Percentiles rank a stretch among this genome's conserved stretches.
Evolutionary conservation across 1,284 basidiomycete genomes (phyloP).

Genomic region (Polyporus tsugae): DNA sequence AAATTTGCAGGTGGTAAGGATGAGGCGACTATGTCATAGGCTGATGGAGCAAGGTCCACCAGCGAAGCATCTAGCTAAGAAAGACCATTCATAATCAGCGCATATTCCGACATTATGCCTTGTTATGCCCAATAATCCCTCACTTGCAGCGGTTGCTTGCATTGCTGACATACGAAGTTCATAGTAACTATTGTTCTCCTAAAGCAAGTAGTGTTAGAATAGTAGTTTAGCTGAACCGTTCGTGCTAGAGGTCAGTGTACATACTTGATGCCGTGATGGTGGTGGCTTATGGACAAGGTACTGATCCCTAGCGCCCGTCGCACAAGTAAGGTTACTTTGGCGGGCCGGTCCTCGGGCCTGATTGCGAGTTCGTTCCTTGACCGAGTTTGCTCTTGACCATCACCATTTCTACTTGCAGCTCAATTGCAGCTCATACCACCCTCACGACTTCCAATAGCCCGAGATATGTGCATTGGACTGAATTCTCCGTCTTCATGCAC

Average conservation of each 20-base stretch:
- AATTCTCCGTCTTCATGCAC: too few relatives aligned
- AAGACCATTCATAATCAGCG: constrained; percentile 22
- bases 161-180: constrained; percentile 83
- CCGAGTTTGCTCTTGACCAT: not conserved
- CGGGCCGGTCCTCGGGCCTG: not conserved
- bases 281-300: not conserved
- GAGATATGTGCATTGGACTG: too few relatives aligned
- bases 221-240: too few relatives aligned
- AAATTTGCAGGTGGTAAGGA: constrained; percentile 68
- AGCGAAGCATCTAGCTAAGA: constrained; percentile 83
- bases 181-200: constrained; percentile 44
- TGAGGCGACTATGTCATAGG: constrained; percentile 85
- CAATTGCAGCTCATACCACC: not conserved
- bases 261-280: not conserved
- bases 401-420: not conserved
- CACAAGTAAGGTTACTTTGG: too few relatives aligned
- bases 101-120: not conserved
- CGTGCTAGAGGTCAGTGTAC: too few relatives aligned
- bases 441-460: not conserved
- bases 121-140: constrained; percentile 17
- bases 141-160: constrained; percentile 87
- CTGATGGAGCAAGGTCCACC: constrained; percentile 82
- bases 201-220: not conserved
- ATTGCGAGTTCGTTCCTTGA: too few relatives aligned
- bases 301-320: not conserved